Evolutionary conservation across 768 basidiomycete species (phyloP), one percentile per base, ranked within the genome.

Genomic region (Lactarius vividus): DNA sequence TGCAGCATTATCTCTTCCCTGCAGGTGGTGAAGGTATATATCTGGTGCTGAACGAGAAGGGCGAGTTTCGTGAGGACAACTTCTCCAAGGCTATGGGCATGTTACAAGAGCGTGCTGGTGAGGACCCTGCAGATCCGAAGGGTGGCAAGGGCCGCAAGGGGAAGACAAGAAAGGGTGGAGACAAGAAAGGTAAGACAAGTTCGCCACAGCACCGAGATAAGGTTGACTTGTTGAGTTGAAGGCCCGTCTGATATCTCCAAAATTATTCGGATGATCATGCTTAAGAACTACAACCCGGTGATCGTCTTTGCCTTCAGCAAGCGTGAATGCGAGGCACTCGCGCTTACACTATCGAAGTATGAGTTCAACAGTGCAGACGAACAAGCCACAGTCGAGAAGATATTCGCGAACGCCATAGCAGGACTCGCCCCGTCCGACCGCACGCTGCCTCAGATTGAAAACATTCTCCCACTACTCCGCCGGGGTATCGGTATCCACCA

Each of bases 231-330:
- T 6, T 20, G 9, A 65, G 11, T 8, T 20, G 9, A 63, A 95
- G 94, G 94, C 1, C 81, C 86, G 2, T 94, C 94, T 54, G 97
- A 99, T 75, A 94, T 98, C 69, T 92, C 92, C 66, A 98, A 97
- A 79, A 96, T 99, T 70, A 90, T 98, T 75, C 92, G 92, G 75
- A 94, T 98, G 90, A 97, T 99, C 78, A 94, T 98, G 93, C 78
- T 87, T 67, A 96, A 96, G 78, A 94, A 95, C 75, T 96, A 94
- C 78, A 96, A 98, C 73, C 97, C 97, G 0, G 96, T 98, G 69
- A 99, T 99, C 73, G 88, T 98, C 62, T 99, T 99, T 76, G 92
- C 96, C 6, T 99, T 99, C 79, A 93, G 92, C 79, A 98, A 98
- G 76, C 88, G 96, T 59, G 96, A 98, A 80, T 98, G 97, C 76